phyloP scores from a whole-genome alignment of 352 stramenopile species.

The Globisporangium irregulare region DNA sequence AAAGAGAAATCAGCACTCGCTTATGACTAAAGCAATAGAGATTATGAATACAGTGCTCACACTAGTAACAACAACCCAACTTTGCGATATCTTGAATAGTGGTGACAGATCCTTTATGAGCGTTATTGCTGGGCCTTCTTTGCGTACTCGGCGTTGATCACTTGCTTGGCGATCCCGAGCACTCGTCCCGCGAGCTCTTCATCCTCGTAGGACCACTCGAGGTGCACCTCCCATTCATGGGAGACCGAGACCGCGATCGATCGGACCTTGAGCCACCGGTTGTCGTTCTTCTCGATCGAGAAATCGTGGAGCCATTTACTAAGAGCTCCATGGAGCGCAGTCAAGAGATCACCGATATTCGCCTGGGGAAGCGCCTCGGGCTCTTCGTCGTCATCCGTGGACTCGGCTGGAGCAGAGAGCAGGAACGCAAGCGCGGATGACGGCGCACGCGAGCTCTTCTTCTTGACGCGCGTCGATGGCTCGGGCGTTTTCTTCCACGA shows the following conservation, averaged over 20 bases:
- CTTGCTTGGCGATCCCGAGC: constrained; percentile 79
- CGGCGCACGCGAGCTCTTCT: constrained; percentile 56
- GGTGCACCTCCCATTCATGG: constrained; percentile 73
- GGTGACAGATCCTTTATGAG: not conserved
- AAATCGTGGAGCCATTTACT: constrained; percentile 66
- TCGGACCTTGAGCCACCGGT: constrained; percentile 73
- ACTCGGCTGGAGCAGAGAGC: constrained; percentile 65
- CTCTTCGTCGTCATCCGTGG: constrained; percentile 70
- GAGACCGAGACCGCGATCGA: constrained; percentile 66
- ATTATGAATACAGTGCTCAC: not conserved
- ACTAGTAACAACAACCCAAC: not conserved
- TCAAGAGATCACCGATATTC: constrained; percentile 49
- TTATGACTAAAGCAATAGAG: constrained; percentile 10
- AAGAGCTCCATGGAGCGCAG: constrained; percentile 39
- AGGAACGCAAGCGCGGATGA: constrained; percentile 80
- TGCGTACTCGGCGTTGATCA: constrained; percentile 65
- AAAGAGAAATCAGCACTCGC: constrained; percentile 31
- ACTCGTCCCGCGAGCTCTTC: constrained; percentile 80
- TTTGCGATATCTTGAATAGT: not conserved
- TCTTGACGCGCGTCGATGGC: constrained; percentile 60
- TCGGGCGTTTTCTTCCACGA: constrained; percentile 82
- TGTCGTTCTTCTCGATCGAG: constrained; percentile 54
- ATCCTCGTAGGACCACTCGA: constrained; percentile 85
- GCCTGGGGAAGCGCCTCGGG: constrained; percentile 66
- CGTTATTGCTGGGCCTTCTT: constrained; percentile 16